Percentiles rank a stretch among this genome's conserved stretches.
Evolutionary conservation across 352 stramenopile genomes (phyloP).

Genomic region (Pythium myriotylum): DNA sequence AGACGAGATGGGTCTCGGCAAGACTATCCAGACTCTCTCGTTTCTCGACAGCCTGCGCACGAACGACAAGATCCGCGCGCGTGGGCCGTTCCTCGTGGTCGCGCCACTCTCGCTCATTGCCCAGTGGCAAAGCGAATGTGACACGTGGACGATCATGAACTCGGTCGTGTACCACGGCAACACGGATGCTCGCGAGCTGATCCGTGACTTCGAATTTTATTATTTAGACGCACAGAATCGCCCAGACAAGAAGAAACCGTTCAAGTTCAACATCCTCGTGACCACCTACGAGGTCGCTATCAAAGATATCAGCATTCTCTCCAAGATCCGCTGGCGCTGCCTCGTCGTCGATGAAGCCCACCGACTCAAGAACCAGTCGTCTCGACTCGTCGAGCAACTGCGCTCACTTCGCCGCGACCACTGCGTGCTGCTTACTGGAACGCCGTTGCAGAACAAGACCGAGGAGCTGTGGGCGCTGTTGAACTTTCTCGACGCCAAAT

Average conservation of each 20-base stretch:
- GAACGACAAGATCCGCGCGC: slow-evolving; percentile 88
- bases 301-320: slow-evolving; percentile 91
- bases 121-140: slow-evolving; percentile 99
- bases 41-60: slow-evolving; percentile 95
- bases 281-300: slow-evolving; percentile 92
- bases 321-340: slow-evolving; percentile 94
- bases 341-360: slow-evolving; percentile 91
- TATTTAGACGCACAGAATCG: slow-evolving; percentile 68
- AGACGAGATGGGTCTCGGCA: slow-evolving; percentile 93
- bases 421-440: slow-evolving; percentile 86
- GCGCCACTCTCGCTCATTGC: slow-evolving; percentile 97
- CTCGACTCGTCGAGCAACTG: slow-evolving; percentile 85
- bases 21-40: slow-evolving; percentile 91
- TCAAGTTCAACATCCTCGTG: slow-evolving; percentile 90
- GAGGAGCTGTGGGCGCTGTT: slow-evolving; percentile 99
- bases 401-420: slow-evolving; percentile 78
- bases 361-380: slow-evolving; percentile 87
- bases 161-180: slow-evolving; percentile 99
- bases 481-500: slow-evolving; percentile 96
- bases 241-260: slow-evolving; percentile 82
- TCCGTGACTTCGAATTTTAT: slow-evolving; percentile 97
- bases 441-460: slow-evolving; percentile 97
- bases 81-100: slow-evolving; percentile 97
- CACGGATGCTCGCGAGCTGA: slow-evolving; percentile 90
- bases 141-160: slow-evolving; percentile 99